Evolutionary conservation across 352 stramenopile genomes (phyloP), one percentile per base, ranked within the genome.

Genomic region (Globisporangium barbulae): DNA sequence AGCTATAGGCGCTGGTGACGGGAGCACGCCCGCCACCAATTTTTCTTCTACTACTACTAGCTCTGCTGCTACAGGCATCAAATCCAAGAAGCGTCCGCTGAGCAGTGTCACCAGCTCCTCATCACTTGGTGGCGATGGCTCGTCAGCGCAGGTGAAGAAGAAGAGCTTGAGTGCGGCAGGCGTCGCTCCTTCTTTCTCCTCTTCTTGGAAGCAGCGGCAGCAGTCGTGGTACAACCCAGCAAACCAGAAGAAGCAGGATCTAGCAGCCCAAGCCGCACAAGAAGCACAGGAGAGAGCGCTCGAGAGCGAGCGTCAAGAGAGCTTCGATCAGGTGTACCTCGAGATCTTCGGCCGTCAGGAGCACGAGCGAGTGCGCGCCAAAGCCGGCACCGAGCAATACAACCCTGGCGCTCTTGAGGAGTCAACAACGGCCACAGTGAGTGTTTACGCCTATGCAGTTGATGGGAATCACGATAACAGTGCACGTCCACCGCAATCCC

Each of bases 241-340:
- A 22, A 22, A 44, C 15, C 53, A 22, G 15, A 53, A 49, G n/a
- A 57, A 30, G 1, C 49, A 64, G 2, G 49, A 64, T 3, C 9
- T 19, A 12, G 31, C 21, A n/a, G 28, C 22, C 12, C 47, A 64
- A 39, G 17, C 2, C 4, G 28, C 33, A 6, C 41, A 48, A 15
- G 42, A 67, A 12, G 15, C 47, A 3, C 30, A 41, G 5, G n/a
- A 25, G 0, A 37, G 49, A 3, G 54, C 13, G 2, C 35, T 42
- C 49, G 63, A 64, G 55, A 64, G 33, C 31, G 63, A 37, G 57
- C 50, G 53, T 7, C 73, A 74, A 50, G 73, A 84, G 33, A 72
- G 69, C n/a, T 88, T 88, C 15, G 78, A 85, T 21, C 61, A 72
- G 12, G 78, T 83, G 13, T 88, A 84, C 59, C 66, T 81, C 22